These are phyloP conservation scores for Mortierella hygrophila DNA, from an alignment of 192 early-diverging fungal genomes.

Conservation along the genomic window DNA sequence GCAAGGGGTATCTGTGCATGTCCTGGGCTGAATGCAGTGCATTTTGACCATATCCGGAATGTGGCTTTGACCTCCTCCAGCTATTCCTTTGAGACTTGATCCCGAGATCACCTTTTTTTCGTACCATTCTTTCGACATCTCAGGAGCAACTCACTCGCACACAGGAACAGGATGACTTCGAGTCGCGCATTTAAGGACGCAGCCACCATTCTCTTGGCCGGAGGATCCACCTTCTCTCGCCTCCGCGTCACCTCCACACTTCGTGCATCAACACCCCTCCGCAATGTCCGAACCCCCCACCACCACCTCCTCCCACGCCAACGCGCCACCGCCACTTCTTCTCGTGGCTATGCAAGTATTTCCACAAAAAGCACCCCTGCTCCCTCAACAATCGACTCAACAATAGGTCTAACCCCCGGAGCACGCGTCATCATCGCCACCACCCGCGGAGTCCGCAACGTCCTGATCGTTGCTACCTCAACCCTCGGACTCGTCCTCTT, in stretches of 20 bases:
- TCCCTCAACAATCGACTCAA: neutral
- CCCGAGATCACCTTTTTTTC: neutral
- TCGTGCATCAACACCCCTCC: neutral
- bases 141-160: neutral
- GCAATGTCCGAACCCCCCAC: neutral
- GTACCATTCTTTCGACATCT: neutral
- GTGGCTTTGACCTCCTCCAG: neutral
- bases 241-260: neutral
- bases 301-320: neutral
- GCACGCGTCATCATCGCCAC: slow-evolving; percentile 23
- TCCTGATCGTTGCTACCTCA: slow-evolving; percentile 51
- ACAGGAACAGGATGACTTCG: slow-evolving; percentile 3
- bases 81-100: neutral
- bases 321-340: neutral
- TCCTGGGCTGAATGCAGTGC: neutral
- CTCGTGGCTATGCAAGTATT: neutral
- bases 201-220: neutral
- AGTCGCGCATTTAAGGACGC: slow-evolving; percentile 22
- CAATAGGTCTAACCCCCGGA: neutral
- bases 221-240: neutral
- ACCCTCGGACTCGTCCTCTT: slow-evolving; percentile 43
- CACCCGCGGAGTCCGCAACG: slow-evolving; percentile 22
- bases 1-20: neutral
- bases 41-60: neutral
- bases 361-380: neutral